Evolutionary conservation across 495 filamentous ascomycete species (phyloP).

Genomic region (Xylona heveae): DNA sequence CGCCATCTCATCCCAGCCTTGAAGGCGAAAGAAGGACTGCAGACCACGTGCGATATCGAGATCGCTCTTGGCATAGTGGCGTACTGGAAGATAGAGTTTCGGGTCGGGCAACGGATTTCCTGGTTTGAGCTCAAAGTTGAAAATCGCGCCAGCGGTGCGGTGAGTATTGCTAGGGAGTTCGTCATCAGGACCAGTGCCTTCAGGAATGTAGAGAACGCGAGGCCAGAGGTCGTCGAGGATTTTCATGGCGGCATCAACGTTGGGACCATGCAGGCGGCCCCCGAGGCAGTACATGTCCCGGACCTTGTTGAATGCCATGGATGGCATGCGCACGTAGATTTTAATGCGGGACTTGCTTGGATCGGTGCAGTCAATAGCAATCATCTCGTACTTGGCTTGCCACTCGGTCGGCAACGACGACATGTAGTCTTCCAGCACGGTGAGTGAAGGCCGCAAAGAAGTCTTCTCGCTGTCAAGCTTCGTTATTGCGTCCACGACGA

Average conservation of each 20-base stretch:
- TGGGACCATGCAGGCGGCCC: constrained; percentile 6
- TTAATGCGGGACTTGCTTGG: constrained; percentile 14
- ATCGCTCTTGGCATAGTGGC: constrained; percentile 14
- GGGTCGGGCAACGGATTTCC: constrained; percentile 8
- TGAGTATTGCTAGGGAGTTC: constrained; percentile 10
- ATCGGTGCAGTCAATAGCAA: constrained; percentile 16
- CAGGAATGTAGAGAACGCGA: constrained; percentile 7
- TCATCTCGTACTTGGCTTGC: constrained; percentile 11
- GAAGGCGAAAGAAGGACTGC: no score
- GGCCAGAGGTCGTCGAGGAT: constrained; percentile 7
- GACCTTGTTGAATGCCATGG: constrained; percentile 13
- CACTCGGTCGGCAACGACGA: constrained; percentile 4
- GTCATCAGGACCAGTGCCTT: constrained; percentile 2
- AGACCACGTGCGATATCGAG: no score
- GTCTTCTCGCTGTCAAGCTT: constrained; percentile 3
- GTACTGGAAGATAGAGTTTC: constrained; percentile 17
- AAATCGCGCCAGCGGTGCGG: constrained; percentile 18
- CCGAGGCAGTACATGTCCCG: constrained; percentile 13
- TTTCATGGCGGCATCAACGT: no score
- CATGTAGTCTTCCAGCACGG: constrained; percentile 2
- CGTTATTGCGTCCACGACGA: constrained; percentile 9
- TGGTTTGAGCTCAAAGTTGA: constrained; percentile 16
- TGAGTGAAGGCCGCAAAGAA: no score
- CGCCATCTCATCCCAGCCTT: no score
- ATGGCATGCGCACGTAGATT: constrained; percentile 14